These are phyloP conservation scores for Parasarocladium wereldwijsianum DNA, from an alignment of 2,329 filamentous ascomycete species.

Conservation along the genomic window DNA sequence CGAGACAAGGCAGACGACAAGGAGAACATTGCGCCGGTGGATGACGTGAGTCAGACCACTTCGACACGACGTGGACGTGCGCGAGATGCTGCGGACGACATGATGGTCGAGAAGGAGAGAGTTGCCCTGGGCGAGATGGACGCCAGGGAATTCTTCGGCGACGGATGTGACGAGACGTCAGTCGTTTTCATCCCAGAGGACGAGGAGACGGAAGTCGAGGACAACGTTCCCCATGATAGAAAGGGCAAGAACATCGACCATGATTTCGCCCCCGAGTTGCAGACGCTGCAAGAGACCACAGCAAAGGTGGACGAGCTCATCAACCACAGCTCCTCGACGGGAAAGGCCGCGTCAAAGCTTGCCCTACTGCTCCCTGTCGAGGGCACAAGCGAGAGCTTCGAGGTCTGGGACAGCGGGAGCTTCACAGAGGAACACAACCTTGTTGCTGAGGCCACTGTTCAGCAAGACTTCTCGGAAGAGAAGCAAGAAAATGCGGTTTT, in stretches of 20 bases:
- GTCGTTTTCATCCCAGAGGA: slow-evolving; percentile 49
- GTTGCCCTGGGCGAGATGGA: slow-evolving; percentile 53
- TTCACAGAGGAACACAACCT: slow-evolving; percentile 39
- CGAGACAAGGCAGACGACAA: slow-evolving; percentile 51
- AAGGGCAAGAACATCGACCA: too few species aligned
- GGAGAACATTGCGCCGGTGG: slow-evolving; percentile 76
- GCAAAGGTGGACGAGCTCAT: slow-evolving; percentile 21
- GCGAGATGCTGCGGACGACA: slow-evolving; percentile 22
- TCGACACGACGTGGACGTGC: slow-evolving; percentile 16
- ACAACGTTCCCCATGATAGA: slow-evolving; percentile 1
- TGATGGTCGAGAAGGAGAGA: slow-evolving; percentile 49
- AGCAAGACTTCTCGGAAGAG: slow-evolving; percentile 9
- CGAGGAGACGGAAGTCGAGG: slow-evolving; percentile 22
- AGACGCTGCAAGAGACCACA: slow-evolving; percentile 7
- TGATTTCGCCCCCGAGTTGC: slow-evolving; percentile 7
- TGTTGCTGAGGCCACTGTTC: slow-evolving; percentile 6
- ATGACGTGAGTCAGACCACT: slow-evolving; percentile 45
- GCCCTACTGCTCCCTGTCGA: slow-evolving; percentile 39
- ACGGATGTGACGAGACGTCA: slow-evolving; percentile 47
- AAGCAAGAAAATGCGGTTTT: too few species aligned
- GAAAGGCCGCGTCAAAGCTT: slow-evolving; percentile 23
- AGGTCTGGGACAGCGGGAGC: slow-evolving; percentile 58
- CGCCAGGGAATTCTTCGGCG: slow-evolving; percentile 50
- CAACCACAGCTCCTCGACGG: slow-evolving; percentile 13
- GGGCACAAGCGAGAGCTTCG: slow-evolving; percentile 44